A percentile compares a stretch with the other conserved stretches of the same genome.
Evolutionary conservation across 2,329 filamentous ascomycete species (phyloP).

Genomic region (Macroventuria anomochaeta): DNA sequence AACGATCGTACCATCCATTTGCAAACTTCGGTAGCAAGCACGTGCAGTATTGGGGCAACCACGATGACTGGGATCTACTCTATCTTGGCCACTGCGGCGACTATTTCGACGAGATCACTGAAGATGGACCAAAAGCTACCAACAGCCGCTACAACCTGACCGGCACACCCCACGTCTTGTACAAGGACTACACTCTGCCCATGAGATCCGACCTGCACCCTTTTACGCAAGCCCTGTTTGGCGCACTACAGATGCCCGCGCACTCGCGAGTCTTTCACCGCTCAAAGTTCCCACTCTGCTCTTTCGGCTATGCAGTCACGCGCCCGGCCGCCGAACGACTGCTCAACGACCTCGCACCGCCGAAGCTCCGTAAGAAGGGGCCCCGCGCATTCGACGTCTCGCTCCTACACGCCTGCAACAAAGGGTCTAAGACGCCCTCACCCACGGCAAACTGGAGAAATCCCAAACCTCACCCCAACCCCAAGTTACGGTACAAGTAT

Average conservation of each 20-base stretch:
- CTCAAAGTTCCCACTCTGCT: conserved; percentile 53
- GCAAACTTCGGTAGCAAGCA: conserved; percentile 29
- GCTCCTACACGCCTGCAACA: conserved; percentile 50
- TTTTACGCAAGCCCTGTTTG: conserved; percentile 49
- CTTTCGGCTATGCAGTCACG: conserved; percentile 54
- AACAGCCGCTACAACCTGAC: conserved; percentile 40
- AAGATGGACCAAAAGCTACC: conserved; percentile 33
- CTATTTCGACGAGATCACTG: conserved; percentile 46
- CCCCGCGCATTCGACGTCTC: conserved; percentile 53
- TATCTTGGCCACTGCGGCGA: conserved; percentile 56
- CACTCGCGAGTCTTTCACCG: conserved; percentile 50
- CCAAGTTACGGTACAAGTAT: conserved; percentile 37
- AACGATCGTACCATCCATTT: conserved; percentile 21
- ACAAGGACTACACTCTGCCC: conserved; percentile 49
- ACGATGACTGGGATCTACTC: conserved; percentile 51
- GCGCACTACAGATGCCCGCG: conserved; percentile 44
- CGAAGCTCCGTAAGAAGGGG: conserved; percentile 34
- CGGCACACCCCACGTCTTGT: conserved; percentile 43
- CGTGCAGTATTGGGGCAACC: conserved; percentile 51
- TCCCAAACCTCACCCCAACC: conserved; percentile 29
- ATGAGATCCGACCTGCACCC: conserved; percentile 47
- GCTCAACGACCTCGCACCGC: conserved; percentile 48
- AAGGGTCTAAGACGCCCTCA: conserved; percentile 40
- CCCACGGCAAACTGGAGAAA: conserved; percentile 32
- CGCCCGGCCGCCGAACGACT: conserved; percentile 49